Evolutionary conservation across 1,284 basidiomycete genomes (phyloP), one percentile per base, ranked within the genome.

Genomic region (Puccinia sorghi): DNA sequence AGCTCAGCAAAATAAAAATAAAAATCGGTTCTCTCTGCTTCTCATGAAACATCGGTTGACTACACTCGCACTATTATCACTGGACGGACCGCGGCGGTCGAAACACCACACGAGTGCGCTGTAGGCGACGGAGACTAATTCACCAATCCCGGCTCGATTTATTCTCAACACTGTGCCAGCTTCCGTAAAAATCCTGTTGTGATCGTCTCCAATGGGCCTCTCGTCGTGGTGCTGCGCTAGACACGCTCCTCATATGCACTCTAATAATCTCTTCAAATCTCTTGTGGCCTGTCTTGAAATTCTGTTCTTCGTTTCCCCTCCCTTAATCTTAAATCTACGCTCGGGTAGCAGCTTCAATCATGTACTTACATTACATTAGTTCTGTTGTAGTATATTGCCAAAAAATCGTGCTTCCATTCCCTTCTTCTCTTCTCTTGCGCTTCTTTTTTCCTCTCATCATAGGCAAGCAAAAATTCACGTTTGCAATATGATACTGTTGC

Each of bases 341-440:
- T 61, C 59, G 37, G 59, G 59, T 39, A 61, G 59, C 59, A 32
- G 17, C 15, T 61, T 61, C 41, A 61, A 61, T 61, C 59, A 61
- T 61, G 59, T 61, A 61, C 32, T 39, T 61, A 59, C 22, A 32
- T 39, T 61, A 59, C 22, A 32, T 37, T 32, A 61, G 59, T 61
- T 39, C 59, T 39, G 32, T 61, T 61, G 59, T 61, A 59, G 27
- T 59, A n/a, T 61, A 57, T 25, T 57, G 3, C 9, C 1, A 57
- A 57, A 20, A 46, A 46, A 46, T 46, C 9, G 9, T 12, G 6
- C 43, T 12, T 46, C 4, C 32, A 32, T 32, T 32, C 32, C 32
- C 32, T 46, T 11, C 43, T 7, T 17, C 15, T 46, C 15, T 46
- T 46, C 15, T 46, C 43, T 46, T 46, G 43, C 11, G 43, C 2